Base-by-base conservation (phyloP, 208 protist genomes). In the Strigomonas culicis region DNA sequence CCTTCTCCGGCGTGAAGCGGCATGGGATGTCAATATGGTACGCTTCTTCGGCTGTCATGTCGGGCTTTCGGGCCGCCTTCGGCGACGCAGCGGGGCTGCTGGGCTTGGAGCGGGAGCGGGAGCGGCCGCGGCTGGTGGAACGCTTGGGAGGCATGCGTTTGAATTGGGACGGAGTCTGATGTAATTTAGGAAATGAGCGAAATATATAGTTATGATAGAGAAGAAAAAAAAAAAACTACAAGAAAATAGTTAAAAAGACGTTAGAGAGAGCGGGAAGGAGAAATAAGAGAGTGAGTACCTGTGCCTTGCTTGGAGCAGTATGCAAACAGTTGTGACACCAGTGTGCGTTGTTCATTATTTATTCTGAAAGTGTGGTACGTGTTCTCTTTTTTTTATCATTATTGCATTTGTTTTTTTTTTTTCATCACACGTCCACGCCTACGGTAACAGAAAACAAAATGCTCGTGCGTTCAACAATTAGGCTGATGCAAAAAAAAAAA, bases 1-100 rank as follows among this genome's bases (percentile, higher is more conserved):
- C 88, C 63, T 82, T 87, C 67, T 95, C 83, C 0, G 88, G 88
- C 10, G 85, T 92, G 68, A 92, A 92, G 51, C 66, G 81, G 59
- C 70, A 68, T 52, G 77, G 68, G 34, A 79, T 68, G n/a, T 61
- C 46, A 10, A 76, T 44, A 52, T 82, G 67, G 77, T 88, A 92
- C 49, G 68, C 41, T 63, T 90, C 79, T 30, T 86, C 77, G 15
- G 75, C 64, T 0, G 75, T 86, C 32, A 77, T 68, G 19, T 50
- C 60, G 11, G 30, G 21, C 30, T 19, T 50, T 11, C 52, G 52
- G 28, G 52, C 52, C 52, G n/a, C 8, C 61, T 66, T 53, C 25
- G 49, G 46, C 17, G 44, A 8, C 52, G 52, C 22, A 31, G 17
- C 34, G 31, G 6, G 13, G 27, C 19, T 19, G 31, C 24, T 56